A percentile compares a stretch with the other conserved stretches of the same genome.
These are phyloP conservation scores for Pichia pseudocactophila DNA, from an alignment of 805 yeast species.

Conservation along the genomic window DNA sequence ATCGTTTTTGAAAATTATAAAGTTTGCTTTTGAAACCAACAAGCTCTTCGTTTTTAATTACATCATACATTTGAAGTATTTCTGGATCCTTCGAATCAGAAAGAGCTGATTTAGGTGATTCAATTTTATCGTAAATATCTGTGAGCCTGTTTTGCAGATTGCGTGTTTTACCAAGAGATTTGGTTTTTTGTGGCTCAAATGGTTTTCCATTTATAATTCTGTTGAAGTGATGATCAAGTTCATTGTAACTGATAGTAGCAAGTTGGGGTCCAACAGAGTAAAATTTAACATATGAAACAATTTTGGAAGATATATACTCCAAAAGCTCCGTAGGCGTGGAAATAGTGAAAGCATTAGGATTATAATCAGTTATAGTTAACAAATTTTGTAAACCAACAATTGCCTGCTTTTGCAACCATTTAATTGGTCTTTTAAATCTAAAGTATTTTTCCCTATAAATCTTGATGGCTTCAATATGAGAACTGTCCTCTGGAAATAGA, in stretches of 20 bases:
- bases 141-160: too few relatives aligned
- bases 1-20: constrained; percentile 52
- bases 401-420: constrained; percentile 30
- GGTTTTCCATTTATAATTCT: constrained; percentile 26
- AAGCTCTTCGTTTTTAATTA: constrained; percentile 25
- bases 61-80: constrained; percentile 14
- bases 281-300: constrained; percentile 6
- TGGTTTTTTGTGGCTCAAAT: constrained; percentile 8
- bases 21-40: constrained; percentile 42
- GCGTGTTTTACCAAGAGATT: too few relatives aligned
- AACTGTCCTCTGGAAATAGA: constrained; percentile 37
- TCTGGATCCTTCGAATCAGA: constrained; percentile 18
- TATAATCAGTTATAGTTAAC: constrained; percentile 36
- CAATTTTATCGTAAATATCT: constrained; percentile 13
- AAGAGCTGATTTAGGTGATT: constrained; percentile 19
- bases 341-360: constrained; percentile 30
- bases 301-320: constrained; percentile 1
- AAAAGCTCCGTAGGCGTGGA: constrained; percentile 5
- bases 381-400: constrained; percentile 28
- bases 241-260: background rate
- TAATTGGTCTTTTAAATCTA: constrained; percentile 26
- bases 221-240: constrained; percentile 25
- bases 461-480: constrained; percentile 25
- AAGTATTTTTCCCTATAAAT: constrained; percentile 28
- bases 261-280: background rate